A percentile compares a stretch with the other conserved stretches of the same genome.
Evolutionary conservation across 768 basidiomycete species (phyloP).

Genomic region (Suillus placidus): DNA sequence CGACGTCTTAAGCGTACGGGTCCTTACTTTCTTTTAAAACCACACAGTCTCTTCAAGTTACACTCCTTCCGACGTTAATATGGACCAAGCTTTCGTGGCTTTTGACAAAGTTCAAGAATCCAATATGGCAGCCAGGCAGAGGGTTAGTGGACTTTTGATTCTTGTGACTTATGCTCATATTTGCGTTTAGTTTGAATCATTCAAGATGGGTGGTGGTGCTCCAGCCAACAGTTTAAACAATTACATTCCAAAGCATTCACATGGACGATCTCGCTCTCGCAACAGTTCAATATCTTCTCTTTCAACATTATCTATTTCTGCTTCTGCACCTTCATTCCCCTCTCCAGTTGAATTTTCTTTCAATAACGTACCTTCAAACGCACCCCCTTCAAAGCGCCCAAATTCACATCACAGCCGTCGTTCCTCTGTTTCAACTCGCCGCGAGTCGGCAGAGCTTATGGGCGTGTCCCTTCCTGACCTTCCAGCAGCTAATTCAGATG

Average conservation of each 20-base stretch:
- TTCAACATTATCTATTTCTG: constrained; percentile 45
- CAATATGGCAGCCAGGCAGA: constrained; percentile 43
- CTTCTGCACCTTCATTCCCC: constrained; percentile 38
- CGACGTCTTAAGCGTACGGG: constrained; percentile 26
- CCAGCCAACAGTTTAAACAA: constrained; percentile 43
- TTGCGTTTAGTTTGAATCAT: constrained; percentile 63
- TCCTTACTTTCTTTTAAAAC: constrained; percentile 40
- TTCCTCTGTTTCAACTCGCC: constrained; percentile 87
- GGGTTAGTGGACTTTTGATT: constrained; percentile 31
- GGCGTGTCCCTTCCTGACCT: constrained; percentile 74
- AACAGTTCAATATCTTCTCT: constrained; percentile 53
- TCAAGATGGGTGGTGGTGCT: constrained; percentile 60
- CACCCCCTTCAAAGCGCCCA: constrained; percentile 48
- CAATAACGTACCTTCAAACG: constrained; percentile 27
- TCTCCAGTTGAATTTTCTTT: constrained; percentile 39
- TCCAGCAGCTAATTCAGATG: constrained; percentile 60
- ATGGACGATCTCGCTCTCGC: constrained; percentile 64
- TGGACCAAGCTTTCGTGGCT: constrained; percentile 42
- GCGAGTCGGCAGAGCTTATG: constrained; percentile 91
- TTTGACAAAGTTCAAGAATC: constrained; percentile 31
- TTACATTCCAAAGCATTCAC: constrained; percentile 36
- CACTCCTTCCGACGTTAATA: constrained; percentile 39
- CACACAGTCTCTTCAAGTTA: constrained; percentile 36
- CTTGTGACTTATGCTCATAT: background rate
- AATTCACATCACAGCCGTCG: constrained; percentile 83